Evolutionary conservation across 2,329 filamentous ascomycete genomes (phyloP).

Genomic region (Beauveria sp.): DNA sequence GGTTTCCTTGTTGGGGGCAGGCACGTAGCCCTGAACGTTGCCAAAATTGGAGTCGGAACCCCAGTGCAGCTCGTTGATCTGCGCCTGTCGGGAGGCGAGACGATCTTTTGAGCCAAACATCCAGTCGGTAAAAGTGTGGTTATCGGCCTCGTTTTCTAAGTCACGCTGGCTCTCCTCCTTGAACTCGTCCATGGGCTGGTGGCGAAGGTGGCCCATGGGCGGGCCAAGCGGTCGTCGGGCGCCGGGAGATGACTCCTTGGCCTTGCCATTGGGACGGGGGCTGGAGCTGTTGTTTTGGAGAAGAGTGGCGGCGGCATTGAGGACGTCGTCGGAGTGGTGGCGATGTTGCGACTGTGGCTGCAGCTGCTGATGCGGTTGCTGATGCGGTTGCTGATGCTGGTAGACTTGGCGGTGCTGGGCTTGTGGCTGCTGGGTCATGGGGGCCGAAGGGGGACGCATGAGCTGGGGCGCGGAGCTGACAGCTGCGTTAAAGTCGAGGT

Average conservation of each 20-base stretch:
- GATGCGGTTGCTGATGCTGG: conserved; percentile 14
- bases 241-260: conserved; percentile 16
- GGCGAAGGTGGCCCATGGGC: conserved; percentile 33
- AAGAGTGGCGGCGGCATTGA: conserved; percentile 46
- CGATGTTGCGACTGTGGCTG: conserved; percentile 20
- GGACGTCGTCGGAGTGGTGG: conserved; percentile 44
- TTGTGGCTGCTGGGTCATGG: conserved; percentile 16
- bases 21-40: conserved; percentile 47
- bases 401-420: conserved; percentile 13
- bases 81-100: conserved; percentile 25
- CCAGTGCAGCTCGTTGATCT: conserved; percentile 48
- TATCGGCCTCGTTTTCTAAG: conserved; percentile 22
- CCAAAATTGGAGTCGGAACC: conserved; percentile 62
- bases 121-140: conserved; percentile 34
- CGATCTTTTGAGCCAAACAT: conserved; percentile 28
- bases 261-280: conserved; percentile 9
- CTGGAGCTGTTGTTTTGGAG: conserved; percentile 36
- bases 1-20: conserved; percentile 48
- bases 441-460: conserved; percentile 30
- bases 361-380: conserved; percentile 11
- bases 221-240: conserved; percentile 22
- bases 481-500: not conserved
- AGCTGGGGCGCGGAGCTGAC: conserved; percentile 15
- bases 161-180: conserved; percentile 30
- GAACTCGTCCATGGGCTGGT: conserved; percentile 36